These are phyloP conservation scores for Dinochytrium kinnereticum DNA, from an alignment of 371 early-diverging fungal species.

Conservation along the genomic window DNA sequence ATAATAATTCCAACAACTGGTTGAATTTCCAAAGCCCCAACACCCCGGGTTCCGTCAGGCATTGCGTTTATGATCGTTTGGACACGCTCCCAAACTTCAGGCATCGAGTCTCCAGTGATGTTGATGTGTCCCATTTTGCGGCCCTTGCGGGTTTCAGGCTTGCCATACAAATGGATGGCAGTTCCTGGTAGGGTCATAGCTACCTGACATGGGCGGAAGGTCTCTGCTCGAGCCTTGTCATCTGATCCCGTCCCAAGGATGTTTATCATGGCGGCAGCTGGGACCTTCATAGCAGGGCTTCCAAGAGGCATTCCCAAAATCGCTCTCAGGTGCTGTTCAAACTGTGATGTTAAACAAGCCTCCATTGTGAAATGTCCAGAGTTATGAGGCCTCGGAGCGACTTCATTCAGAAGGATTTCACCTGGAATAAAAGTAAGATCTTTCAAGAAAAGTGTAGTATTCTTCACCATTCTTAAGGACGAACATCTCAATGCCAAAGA, in stretches of 20 bases:
- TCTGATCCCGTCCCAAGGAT: constrained; percentile 76
- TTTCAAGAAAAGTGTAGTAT: constrained; percentile 17
- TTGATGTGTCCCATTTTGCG: constrained; percentile 98
- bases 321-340: constrained; percentile 95
- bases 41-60: constrained; percentile 1
- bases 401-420: constrained; percentile 87
- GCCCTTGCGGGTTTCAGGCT: constrained; percentile 80
- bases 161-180: constrained; percentile 93
- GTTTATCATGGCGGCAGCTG: constrained; percentile 92
- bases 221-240: constrained; percentile 57
- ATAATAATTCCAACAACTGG: constrained; percentile 95
- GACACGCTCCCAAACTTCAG: constrained; percentile 37
- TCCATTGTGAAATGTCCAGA: constrained; percentile 98
- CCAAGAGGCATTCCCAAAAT: constrained; percentile 93
- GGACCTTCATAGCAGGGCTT: constrained; percentile 85
- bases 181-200: constrained; percentile 82
- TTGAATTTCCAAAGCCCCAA: constrained; percentile 46
- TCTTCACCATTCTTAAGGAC: constrained; percentile 73
- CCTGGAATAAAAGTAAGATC: constrained; percentile 41
- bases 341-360: constrained; percentile 95
- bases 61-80: constrained; percentile 66
- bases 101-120: constrained; percentile 82
- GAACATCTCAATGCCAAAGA: constrained; percentile 98
- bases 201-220: constrained; percentile 69
- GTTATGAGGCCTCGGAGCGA: constrained; percentile 98